These are phyloP conservation scores for Geosmithia morbida DNA, from an alignment of 2,329 filamentous ascomycete genomes.

Conservation along the genomic window DNA sequence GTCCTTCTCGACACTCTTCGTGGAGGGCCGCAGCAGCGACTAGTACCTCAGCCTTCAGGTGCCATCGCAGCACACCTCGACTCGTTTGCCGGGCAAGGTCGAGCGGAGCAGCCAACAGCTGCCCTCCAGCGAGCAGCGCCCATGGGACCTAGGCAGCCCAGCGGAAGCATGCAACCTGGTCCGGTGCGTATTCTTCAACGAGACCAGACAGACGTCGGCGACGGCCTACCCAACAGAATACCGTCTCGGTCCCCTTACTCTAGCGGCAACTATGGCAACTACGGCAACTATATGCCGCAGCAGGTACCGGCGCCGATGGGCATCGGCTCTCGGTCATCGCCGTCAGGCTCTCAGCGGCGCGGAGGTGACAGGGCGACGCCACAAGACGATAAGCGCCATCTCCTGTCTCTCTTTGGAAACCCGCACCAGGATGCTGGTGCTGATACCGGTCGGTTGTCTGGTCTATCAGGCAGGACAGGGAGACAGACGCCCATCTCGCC, in stretches of 20 bases:
- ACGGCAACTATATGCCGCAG: conserved; percentile 3
- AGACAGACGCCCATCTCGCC: conserved; percentile 45
- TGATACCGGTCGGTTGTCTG: not conserved
- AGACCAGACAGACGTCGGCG: conserved; percentile 13
- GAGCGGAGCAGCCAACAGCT: not conserved
- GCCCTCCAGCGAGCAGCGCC: not conserved
- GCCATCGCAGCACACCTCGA: conserved; percentile 1
- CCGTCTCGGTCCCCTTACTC: conserved; percentile 1
- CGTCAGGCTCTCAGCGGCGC: not conserved
- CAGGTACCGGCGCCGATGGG: not conserved
- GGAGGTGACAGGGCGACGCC: not conserved
- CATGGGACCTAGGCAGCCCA: not conserved
- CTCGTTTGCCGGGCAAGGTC: conserved; percentile 1
- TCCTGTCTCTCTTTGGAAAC: conserved; percentile 48
- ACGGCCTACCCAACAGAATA: conserved; percentile 1
- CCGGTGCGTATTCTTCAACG: conserved; percentile 18
- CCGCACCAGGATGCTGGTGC: not conserved
- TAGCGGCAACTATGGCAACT: conserved; percentile 4
- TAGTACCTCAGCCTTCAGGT: not conserved
- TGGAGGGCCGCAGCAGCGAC: not conserved
- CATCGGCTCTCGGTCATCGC: not conserved
- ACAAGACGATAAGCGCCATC: conserved; percentile 22
- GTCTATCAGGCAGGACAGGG: conserved; percentile 13
- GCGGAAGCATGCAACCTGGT: conserved; percentile 1
- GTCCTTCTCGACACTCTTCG: conserved; percentile 1